Base-by-base conservation (phyloP, 2,329 filamentous ascomycete genomes). In the Cytospora leucostoma region DNA sequence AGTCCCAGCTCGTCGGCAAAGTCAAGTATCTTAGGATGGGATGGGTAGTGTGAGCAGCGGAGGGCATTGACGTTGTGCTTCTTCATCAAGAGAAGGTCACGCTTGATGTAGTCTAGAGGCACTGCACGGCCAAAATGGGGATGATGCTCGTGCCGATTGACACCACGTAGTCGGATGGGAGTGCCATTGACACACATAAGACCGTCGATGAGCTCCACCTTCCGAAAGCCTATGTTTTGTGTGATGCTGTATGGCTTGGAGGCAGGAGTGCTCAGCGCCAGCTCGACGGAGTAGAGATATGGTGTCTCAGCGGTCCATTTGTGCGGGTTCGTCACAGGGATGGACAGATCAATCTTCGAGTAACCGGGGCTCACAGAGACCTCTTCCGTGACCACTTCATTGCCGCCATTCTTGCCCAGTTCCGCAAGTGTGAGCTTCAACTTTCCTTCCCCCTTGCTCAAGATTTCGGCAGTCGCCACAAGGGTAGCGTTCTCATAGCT, bases 121-220 rank as follows among this genome's bases (percentile, higher is more conserved):
- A 90, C 86, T 0, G 87, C 81, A 0, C 88, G 84, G 3, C 88
- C 88, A 34, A 81, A 81, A 32, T 76, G 74, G 0, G 87, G 86
- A 68, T 91, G 88, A 68, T 92, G 88, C 63, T 92, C 89, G 69
- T 91, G 89, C 17, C 88, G 78, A 71, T 91, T 91, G 17, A 86
- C 84, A 17, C 88, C 88, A 34, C 84, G 81, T 66, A 91, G 79
- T 2, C 84, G 79, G 56, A 91, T 80, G 1, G 82, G 77, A 34
- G 79, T 78, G 5, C 88, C 87, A 63, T 90, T 91, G 67, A 90
- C 86, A 32, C 78, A 78, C 67, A 89, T 78, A 51, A 88, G 72
- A 0, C 86, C 84, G 55, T 85, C 77, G 61, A 82, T 84, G 57
- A 88, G 78, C 73, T 90, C 85, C 3, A 89, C 82, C 54, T 82